These are phyloP conservation scores for Harringtonia aguacate DNA, from an alignment of 2,329 filamentous ascomycete genomes.

Conservation along the genomic window DNA sequence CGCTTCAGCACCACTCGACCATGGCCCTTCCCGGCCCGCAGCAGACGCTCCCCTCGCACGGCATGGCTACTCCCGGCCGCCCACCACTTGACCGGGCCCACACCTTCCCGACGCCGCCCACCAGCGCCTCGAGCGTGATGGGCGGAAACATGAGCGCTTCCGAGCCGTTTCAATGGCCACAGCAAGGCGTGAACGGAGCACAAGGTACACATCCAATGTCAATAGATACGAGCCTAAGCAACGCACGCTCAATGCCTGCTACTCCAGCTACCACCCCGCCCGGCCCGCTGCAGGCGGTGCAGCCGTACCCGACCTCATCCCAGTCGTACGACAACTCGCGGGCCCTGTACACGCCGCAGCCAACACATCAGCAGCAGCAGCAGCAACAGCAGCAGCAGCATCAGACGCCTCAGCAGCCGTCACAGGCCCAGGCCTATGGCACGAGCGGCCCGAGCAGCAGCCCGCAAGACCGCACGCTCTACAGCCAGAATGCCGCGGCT, in stretches of 20 bases:
- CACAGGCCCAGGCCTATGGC: slow-evolving; percentile 52
- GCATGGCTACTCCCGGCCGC: slow-evolving; percentile 44
- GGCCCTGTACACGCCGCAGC: slow-evolving; percentile 54
- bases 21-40: slow-evolving; percentile 49
- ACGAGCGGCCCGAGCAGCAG: slow-evolving; percentile 54
- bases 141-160: slow-evolving; percentile 57
- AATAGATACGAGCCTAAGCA: slow-evolving; percentile 70
- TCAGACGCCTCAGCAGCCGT: slow-evolving; percentile 56
- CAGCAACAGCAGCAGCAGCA: slow-evolving; percentile 29
- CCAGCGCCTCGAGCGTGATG: slow-evolving; percentile 81
- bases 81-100: slow-evolving; percentile 75
- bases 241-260: slow-evolving; percentile 74
- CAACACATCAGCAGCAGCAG: slow-evolving; percentile 39
- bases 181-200: slow-evolving; percentile 48
- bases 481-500: slow-evolving; percentile 39
- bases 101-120: slow-evolving; percentile 88
- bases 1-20: slow-evolving; percentile 53
- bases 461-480: slow-evolving; percentile 51
- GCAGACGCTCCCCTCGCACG: slow-evolving; percentile 52
- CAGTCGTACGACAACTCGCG: slow-evolving; percentile 69
- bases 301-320: slow-evolving; percentile 57
- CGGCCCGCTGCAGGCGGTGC: slow-evolving; percentile 68
- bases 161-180: slow-evolving; percentile 71
- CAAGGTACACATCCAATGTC: slow-evolving; percentile 62
- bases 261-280: slow-evolving; percentile 89